Evolutionary conservation across 306 rosid genomes (phyloP), one percentile per base, ranked within the genome.

Genomic region (Notholithocarpus densiflorus): DNA sequence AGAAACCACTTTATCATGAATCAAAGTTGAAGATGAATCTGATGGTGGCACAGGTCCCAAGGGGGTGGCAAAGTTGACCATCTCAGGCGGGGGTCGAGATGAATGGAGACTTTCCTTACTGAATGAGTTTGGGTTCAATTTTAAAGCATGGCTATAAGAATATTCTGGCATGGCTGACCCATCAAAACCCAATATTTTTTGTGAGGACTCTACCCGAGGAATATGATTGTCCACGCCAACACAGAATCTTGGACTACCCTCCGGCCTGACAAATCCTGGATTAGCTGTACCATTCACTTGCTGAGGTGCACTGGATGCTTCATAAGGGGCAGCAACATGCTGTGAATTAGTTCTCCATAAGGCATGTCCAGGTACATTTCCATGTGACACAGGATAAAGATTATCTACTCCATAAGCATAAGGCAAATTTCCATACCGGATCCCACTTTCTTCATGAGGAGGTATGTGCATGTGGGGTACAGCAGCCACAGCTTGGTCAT

Each of bases 141-240:
- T 89, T 40, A 85, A 80, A 79, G 87, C 84, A 65, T 82, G 90
- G 59, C 88, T 80, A 82, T 68, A 80, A 6, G 90, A 84, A 77
- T 82, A 85, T 74, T 93, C 98, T 6, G 82, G 79, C 83, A 82
- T 74, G 64, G 87, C 72, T 70, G 83, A 56, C 60, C 92, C 93
- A 23, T 93, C 97, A 53, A 83, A 78, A 56, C 92, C 93, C 53
- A 89, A 53, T 54, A 83, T 64, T 80, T 86, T 90, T 72, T 82
- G 90, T n/a, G 96, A 79, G 68, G 96, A 88, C 20, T 96, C 99
- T 74, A 82, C 85, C 92, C 90, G 79, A 53, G 75, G 86, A 88
- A 72, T 89, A 85, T 84, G 97, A 85, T 82, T 82, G 62, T 89
- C 99, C 59, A 84, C 59, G 27, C 90, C 88, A 59, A 86, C 15